Base-by-base conservation (phyloP, 306 rosid genomes). In the Sindora glabra region DNA sequence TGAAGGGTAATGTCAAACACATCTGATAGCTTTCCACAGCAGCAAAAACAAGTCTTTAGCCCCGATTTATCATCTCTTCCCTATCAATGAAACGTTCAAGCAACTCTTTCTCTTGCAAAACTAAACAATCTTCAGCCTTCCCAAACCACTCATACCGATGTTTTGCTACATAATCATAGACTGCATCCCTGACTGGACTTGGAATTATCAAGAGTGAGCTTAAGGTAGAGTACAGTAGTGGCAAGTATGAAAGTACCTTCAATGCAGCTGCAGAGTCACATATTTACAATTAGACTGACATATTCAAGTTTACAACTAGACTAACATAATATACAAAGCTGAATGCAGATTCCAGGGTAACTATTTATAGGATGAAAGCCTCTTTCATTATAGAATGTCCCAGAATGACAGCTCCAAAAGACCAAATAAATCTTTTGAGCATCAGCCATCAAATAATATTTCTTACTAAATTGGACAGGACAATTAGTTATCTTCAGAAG, bases 31-130 rank as follows among this genome's bases (percentile, higher is more conserved):
- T 45, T 32, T 5, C 5, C 8, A 17, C 24, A 41, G 48, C 44
- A 41, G 23, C 64, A 46, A 69, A 14, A 44, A 46, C 58, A 62
- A 56, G 34, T 39, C 64, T 73, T 48, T 47, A 16, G 51, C 26
- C 42, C 18, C 17, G 65, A 32, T 55, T 38, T 72, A 76, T 62
- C 48, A 89, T 23, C 73, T 89, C 97, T 15, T 89, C 92, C 61
- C 89, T 79, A 33, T 89, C 97, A 17, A 89, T 79, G 81, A 89
- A 89, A 62, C 89, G 97, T 41, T 83, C 95, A 13, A 86, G 86
- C 64, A 89, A 65, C 65, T 86, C 87, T 38, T 30, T 74, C 67
- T 83, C 95, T 58, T 49, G 55, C 70, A 89, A 71, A 68, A 86
- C 89, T 74, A 83, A 72, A 59, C 79, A 81, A 23, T 78, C 82